These are phyloP conservation scores for Quercus lobata DNA, from an alignment of 331 rosid species.

Conservation along the genomic window DNA sequence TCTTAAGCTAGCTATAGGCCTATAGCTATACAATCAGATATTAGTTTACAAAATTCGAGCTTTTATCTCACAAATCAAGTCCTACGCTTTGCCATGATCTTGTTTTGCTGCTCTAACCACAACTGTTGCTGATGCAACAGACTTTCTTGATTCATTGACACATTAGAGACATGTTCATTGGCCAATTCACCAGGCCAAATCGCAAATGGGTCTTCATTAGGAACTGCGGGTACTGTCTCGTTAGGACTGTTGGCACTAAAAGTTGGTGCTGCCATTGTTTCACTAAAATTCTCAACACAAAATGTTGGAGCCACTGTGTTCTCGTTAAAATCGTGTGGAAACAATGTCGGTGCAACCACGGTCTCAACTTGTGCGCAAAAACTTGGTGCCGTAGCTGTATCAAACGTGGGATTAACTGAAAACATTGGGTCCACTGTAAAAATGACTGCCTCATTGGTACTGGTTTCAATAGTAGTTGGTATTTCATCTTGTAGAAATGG, in stretches of 20 bases:
- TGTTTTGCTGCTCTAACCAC: conserved; percentile 79
- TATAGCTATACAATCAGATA: not conserved
- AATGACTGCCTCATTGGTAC: not conserved
- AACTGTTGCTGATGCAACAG: conserved; percentile 40
- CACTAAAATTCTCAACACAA: not conserved
- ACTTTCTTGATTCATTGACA: conserved; percentile 32
- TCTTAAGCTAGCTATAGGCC: not conserved
- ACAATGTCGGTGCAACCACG: not conserved
- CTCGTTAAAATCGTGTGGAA: not conserved
- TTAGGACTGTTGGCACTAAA: not conserved
- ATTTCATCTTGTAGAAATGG: conserved; percentile 57
- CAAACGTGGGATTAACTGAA: not conserved
- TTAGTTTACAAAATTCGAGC: not conserved
- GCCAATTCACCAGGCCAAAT: conserved; percentile 13
- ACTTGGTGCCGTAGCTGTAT: not conserved
- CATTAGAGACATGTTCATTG: conserved; percentile 8
- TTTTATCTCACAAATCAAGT: conserved; percentile 8
- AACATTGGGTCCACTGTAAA: not conserved
- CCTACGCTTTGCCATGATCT: conserved; percentile 60
- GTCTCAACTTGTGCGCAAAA: not conserved
- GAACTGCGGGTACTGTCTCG: not conserved
- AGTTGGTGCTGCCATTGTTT: not conserved
- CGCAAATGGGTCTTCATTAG: conserved; percentile 50
- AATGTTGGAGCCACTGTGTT: conserved; percentile 17
- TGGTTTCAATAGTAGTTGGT: not conserved